These are phyloP conservation scores for Porphyrellus cyaneotinctus DNA, from an alignment of 768 basidiomycete genomes.

Conservation along the genomic window DNA sequence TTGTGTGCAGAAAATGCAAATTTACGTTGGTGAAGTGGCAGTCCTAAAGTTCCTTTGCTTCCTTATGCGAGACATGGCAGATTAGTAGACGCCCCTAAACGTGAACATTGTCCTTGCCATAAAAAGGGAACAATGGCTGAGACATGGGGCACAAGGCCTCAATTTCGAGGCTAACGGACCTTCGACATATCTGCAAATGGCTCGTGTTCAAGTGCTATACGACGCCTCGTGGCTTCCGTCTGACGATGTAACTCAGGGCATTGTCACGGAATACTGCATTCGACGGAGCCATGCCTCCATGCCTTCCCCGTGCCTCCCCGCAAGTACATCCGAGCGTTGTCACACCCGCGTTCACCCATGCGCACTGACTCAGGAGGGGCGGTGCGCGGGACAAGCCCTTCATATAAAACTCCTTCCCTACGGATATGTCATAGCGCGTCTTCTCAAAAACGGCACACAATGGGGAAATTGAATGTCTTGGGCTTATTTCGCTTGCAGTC, in stretches of 20 bases:
- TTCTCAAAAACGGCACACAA: conserved; percentile 15
- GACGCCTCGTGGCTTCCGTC: conserved; percentile 15
- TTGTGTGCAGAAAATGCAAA: conserved; percentile 16
- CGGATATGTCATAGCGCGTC: conserved; percentile 20
- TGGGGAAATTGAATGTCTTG: conserved; percentile 17
- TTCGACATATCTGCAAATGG: conserved; percentile 17
- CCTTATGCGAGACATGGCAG: conserved; percentile 22
- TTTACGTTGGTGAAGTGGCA: conserved; percentile 22
- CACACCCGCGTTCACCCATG: conserved; percentile 10
- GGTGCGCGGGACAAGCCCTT: conserved; percentile 12
- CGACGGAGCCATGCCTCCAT: too few species aligned
- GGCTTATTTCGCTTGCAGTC: conserved; percentile 26
- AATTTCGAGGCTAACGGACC: conserved; percentile 10
- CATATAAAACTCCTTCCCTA: conserved; percentile 15
- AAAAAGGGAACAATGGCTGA: conserved; percentile 30
- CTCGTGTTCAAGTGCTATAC: conserved; percentile 12
- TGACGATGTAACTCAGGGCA: conserved; percentile 6
- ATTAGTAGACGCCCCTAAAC: conserved; percentile 16
- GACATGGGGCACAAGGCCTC: conserved; percentile 8
- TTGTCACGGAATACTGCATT: conserved; percentile 6
- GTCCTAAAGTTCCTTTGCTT: conserved; percentile 5
- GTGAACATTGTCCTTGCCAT: conserved; percentile 30
- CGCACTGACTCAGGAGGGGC: conserved; percentile 11
- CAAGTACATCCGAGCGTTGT: conserved; percentile 18
- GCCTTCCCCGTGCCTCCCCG: conserved; percentile 5